phyloP scores from a whole-genome alignment of 2,329 filamentous ascomycete species.

The Penicillium paneum region DNA sequence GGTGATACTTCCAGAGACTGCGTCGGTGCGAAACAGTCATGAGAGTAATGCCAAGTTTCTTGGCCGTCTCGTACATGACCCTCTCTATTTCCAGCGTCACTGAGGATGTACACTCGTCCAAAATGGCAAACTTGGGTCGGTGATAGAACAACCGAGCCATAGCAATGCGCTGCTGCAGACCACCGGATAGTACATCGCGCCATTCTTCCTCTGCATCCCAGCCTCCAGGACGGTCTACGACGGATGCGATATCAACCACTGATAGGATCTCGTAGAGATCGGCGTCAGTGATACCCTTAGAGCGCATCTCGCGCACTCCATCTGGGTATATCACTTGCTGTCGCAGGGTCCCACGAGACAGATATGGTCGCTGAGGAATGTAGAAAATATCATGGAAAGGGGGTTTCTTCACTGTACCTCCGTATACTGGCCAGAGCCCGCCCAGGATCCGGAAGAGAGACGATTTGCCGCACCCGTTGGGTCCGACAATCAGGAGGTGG shows the following conservation, averaged over 20 bases:
- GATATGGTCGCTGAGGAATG: constrained; percentile 91
- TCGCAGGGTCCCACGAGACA: constrained; percentile 85
- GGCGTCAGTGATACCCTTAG: constrained; percentile 75
- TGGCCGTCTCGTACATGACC: constrained; percentile 96
- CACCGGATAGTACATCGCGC: constrained; percentile 89
- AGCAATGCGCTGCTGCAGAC: constrained; percentile 90
- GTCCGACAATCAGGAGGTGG: constrained; percentile 90
- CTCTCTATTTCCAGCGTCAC: constrained; percentile 95
- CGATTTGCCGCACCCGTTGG: constrained; percentile 96
- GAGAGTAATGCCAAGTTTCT: constrained; percentile 83
- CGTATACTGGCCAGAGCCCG: constrained; percentile 96
- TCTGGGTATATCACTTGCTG: constrained; percentile 98
- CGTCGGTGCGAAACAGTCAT: constrained; percentile 94
- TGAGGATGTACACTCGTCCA: constrained; percentile 93
- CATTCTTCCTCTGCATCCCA: constrained; percentile 97
- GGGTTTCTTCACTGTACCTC: constrained; percentile 87
- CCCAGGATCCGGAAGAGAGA: constrained; percentile 94
- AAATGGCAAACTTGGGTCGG: constrained; percentile 84
- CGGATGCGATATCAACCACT: constrained; percentile 75
- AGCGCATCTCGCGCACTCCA: constrained; percentile 78
- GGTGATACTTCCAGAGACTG: constrained; percentile 95
- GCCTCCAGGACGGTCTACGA: constrained; percentile 74
- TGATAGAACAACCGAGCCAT: constrained; percentile 97
- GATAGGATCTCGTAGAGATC: constrained; percentile 75
- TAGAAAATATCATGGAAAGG: constrained; percentile 95